These are phyloP conservation scores for Nematodospora valgi DNA, from an alignment of 805 yeast genomes.

Conservation along the genomic window DNA sequence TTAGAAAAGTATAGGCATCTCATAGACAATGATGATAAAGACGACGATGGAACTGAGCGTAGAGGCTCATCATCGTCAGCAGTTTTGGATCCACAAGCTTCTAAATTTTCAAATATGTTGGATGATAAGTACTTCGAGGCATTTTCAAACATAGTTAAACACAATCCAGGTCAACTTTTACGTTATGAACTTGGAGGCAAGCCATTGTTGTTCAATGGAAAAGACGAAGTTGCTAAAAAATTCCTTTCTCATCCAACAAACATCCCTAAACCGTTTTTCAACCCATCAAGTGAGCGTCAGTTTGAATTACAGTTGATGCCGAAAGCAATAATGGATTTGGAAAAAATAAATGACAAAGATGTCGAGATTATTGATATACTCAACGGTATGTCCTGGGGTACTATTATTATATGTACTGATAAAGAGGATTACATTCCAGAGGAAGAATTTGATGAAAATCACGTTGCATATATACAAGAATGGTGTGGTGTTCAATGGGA, in stretches of 20 bases:
- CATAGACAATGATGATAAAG: constrained; percentile 45
- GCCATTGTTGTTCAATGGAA: constrained; percentile 71
- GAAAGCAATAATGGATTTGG: constrained; percentile 80
- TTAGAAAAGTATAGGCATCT: constrained; percentile 42
- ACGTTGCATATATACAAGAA: constrained; percentile 80
- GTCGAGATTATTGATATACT: constrained; percentile 35
- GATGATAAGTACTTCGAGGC: constrained; percentile 78
- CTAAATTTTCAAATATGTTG: constrained; percentile 35
- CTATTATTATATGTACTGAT: constrained; percentile 80
- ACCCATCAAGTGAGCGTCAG: constrained; percentile 56
- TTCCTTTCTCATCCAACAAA: constrained; percentile 13
- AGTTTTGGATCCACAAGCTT: constrained; percentile 18
- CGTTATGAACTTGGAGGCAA: constrained; percentile 78
- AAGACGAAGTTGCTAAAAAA: constrained; percentile 50
- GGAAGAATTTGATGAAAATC: constrained; percentile 47
- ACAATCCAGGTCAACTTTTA: constrained; percentile 83
- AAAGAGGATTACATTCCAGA: constrained; percentile 57
- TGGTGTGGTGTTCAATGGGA: constrained; percentile 91
- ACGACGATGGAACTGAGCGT: constrained; percentile 10
- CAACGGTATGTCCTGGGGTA: constrained; percentile 97
- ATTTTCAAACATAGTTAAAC: constrained; percentile 70
- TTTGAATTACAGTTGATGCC: constrained; percentile 96
- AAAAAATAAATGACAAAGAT: constrained; percentile 35
- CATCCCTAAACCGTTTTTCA: constrained; percentile 59
- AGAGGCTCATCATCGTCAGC: constrained; percentile 6